These are phyloP conservation scores for Coniochaeta sp. DNA, from an alignment of 2,329 filamentous ascomycete genomes.

Conservation along the genomic window DNA sequence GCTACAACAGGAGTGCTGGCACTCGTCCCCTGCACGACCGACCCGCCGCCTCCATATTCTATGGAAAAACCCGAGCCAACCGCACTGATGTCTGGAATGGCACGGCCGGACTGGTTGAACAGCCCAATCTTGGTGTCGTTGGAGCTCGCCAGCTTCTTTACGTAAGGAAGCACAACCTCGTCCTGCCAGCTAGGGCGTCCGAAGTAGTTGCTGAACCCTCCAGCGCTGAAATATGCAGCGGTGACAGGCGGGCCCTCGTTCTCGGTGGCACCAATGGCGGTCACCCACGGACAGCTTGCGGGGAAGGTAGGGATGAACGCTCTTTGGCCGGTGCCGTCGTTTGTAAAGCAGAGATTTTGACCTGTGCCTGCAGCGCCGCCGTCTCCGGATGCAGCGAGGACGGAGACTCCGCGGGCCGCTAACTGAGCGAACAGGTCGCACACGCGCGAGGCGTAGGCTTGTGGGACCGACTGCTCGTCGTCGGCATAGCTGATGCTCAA, in stretches of 20 bases:
- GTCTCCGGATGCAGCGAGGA: slow-evolving; percentile 45
- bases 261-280: slow-evolving; percentile 45
- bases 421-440: slow-evolving; percentile 47
- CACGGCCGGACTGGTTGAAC: slow-evolving; percentile 38
- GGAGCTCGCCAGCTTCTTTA: slow-evolving; percentile 13
- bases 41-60: slow-evolving; percentile 18
- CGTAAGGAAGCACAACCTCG: slow-evolving; percentile 28
- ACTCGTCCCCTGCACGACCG: slow-evolving; percentile 33
- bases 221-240: slow-evolving; percentile 37
- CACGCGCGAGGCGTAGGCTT: slow-evolving; percentile 41
- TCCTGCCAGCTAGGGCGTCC: slow-evolving; percentile 36
- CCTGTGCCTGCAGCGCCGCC: slow-evolving; percentile 35
- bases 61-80: slow-evolving; percentile 50
- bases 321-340: slow-evolving; percentile 48
- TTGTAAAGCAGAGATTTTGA: slow-evolving; percentile 45
- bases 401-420: slow-evolving; percentile 40
- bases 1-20: slow-evolving; percentile 48
- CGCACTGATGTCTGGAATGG: slow-evolving; percentile 42
- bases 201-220: slow-evolving; percentile 48
- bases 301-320: slow-evolving; percentile 13
- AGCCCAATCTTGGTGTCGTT: slow-evolving; percentile 29
- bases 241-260: slow-evolving; percentile 25
- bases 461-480: slow-evolving; percentile 47
- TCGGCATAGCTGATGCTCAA: slow-evolving; percentile 52
- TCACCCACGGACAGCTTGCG: slow-evolving; percentile 43